Conservation (phyloP, 148 eudicot species). For the Fagopyrum tataricum region DNA sequence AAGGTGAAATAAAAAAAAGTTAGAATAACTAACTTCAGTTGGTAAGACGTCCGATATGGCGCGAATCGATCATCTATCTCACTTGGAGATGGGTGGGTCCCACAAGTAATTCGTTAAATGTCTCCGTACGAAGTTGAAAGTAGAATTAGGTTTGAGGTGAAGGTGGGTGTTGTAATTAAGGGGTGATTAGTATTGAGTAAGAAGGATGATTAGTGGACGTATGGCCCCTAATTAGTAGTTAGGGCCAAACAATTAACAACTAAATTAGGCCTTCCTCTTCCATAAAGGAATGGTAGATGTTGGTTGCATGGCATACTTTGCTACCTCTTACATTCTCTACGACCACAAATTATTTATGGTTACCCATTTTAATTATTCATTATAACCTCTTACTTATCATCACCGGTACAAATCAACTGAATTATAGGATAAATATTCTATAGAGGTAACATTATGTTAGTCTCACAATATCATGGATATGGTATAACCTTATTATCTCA, state of each 20-base stretch:
- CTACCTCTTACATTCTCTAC: neutral
- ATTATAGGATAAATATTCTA: no score
- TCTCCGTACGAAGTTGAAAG: no score
- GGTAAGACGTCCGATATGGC: neutral
- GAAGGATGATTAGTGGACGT: neutral
- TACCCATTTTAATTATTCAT: neutral
- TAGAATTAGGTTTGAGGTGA: neutral
- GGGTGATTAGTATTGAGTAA: neutral
- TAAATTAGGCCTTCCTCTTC: neutral
- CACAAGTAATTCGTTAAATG: neutral
- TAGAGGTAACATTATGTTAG: no score
- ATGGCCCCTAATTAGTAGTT: neutral
- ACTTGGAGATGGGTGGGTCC: neutral
- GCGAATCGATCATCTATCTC: neutral
- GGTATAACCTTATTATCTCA: no score
- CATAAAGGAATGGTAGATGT: neutral
- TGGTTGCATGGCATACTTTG: neutral
- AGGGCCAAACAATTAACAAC: slow-evolving; percentile 1
- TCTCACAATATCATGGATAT: no score
- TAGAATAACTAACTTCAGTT: neutral
- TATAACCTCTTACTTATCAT: no score
- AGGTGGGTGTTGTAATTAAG: neutral
- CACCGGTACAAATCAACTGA: no score
- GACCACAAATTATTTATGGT: neutral
- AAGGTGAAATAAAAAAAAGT: neutral